Conservation (phyloP, 1,284 basidiomycete genomes). For the Microbotryum saponariae region DNA sequence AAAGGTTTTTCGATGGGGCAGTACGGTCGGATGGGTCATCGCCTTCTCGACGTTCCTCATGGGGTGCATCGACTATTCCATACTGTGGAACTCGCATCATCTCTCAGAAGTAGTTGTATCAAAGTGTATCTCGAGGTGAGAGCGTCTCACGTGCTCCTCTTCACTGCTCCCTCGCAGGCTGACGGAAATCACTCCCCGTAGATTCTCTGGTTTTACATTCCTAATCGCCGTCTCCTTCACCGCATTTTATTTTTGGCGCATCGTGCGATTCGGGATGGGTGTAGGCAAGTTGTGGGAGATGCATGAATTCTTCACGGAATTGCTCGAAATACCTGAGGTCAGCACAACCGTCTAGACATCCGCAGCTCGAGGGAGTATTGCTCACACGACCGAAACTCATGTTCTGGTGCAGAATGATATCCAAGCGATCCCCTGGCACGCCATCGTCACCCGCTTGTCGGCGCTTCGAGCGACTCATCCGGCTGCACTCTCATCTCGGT, state of each 20-base stretch:
- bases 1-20: conserved; percentile 41
- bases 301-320: conserved; percentile 70
- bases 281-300: conserved; percentile 75
- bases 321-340: conserved; percentile 53
- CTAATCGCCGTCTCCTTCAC: conserved; percentile 75
- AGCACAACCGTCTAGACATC: conserved; percentile 23
- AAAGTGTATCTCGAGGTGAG: conserved; percentile 71
- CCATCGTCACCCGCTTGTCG: conserved; percentile 76
- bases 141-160: background rate
- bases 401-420: conserved; percentile 71
- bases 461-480: conserved; percentile 35
- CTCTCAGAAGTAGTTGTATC: conserved; percentile 72
- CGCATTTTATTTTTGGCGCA: conserved; percentile 61
- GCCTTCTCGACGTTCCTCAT: conserved; percentile 91
- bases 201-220: conserved; percentile 68
- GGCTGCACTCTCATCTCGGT: conserved; percentile 29
- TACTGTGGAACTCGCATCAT: conserved; percentile 49
- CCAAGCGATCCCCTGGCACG: conserved; percentile 93
- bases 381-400: background rate
- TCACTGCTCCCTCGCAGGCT: background rate
- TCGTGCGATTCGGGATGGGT: conserved; percentile 47
- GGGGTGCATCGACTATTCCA: conserved; percentile 87
- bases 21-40: conserved; percentile 94
- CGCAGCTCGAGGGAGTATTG: background rate
- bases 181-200: conserved; percentile 2